Conservation (phyloP, 345 rosid species). For the Ceriops zippeliana region DNA sequence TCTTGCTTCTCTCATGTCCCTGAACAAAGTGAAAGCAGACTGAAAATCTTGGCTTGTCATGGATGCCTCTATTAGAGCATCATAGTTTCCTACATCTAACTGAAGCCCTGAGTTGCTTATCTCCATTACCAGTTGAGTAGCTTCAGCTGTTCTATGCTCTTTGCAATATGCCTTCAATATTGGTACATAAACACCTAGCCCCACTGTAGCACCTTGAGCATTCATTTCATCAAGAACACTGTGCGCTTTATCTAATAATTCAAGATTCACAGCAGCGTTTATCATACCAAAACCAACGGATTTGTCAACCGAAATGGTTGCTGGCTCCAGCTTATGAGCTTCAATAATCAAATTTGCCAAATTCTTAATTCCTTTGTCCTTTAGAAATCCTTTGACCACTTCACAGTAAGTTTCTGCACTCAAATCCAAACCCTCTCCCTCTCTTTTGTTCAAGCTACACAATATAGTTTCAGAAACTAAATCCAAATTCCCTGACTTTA, state of each 20-base stretch:
- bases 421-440: constrained; percentile 29
- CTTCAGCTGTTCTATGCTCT: constrained; percentile 81
- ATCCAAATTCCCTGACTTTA: constrained; percentile 55
- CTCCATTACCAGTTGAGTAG: constrained; percentile 82
- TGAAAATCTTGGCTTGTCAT: constrained; percentile 89
- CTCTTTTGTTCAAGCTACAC: constrained; percentile 38
- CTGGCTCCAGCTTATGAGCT: constrained; percentile 68
- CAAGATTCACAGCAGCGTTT: constrained; percentile 70
- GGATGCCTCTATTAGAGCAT: constrained; percentile 73
- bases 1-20: constrained; percentile 85
- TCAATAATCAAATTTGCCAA: constrained; percentile 64
- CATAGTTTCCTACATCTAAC: constrained; percentile 56
- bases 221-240: constrained; percentile 76
- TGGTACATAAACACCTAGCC: constrained; percentile 79
- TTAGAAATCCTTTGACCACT: constrained; percentile 63
- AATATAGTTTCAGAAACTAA: constrained; percentile 45
- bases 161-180: constrained; percentile 79
- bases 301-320: constrained; percentile 26
- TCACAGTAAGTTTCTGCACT: constrained; percentile 54
- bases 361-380: constrained; percentile 54
- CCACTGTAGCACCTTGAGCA: constrained; percentile 57
- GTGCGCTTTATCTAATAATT: constrained; percentile 79
- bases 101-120: constrained; percentile 67
- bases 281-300: constrained; percentile 71
- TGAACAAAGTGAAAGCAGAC: constrained; percentile 80